These are phyloP conservation scores for Vaccinium corymbosum DNA, from an alignment of 148 eudicot genomes.

Conservation along the genomic window DNA sequence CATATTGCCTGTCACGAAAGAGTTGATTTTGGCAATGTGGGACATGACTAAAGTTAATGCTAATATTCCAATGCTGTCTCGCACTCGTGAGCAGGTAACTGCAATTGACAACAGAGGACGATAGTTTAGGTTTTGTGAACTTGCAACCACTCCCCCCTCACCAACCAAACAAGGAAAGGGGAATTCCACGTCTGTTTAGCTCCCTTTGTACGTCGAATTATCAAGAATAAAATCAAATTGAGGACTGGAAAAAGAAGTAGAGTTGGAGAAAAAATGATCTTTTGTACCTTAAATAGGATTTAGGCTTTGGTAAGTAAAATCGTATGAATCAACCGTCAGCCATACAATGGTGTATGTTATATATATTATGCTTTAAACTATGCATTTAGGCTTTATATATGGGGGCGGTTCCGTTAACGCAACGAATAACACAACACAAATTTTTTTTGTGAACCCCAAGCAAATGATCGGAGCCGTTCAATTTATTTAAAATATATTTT, in stretches of 20 bases:
- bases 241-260: neutral
- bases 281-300: neutral
- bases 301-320: neutral
- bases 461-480: too few relatives aligned
- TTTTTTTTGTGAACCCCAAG: too few relatives aligned
- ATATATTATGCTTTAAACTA: too few relatives aligned
- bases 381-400: too few relatives aligned
- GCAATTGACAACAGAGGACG: neutral
- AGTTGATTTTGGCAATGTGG: conserved; percentile 51
- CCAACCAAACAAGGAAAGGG: too few relatives aligned
- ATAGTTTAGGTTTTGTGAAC: neutral
- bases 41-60: conserved; percentile 63
- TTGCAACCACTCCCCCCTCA: neutral
- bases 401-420: too few relatives aligned
- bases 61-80: conserved; percentile 79
- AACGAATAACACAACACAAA: too few relatives aligned
- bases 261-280: neutral
- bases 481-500: too few relatives aligned
- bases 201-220: neutral
- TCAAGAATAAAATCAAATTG: neutral
- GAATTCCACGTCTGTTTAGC: neutral
- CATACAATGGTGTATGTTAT: neutral
- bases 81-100: conserved; percentile 92
- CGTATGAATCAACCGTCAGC: neutral
- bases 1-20: conserved; percentile 65